Base-by-base conservation (phyloP, 345 rosid species). In the Geranium rotundifolium region DNA sequence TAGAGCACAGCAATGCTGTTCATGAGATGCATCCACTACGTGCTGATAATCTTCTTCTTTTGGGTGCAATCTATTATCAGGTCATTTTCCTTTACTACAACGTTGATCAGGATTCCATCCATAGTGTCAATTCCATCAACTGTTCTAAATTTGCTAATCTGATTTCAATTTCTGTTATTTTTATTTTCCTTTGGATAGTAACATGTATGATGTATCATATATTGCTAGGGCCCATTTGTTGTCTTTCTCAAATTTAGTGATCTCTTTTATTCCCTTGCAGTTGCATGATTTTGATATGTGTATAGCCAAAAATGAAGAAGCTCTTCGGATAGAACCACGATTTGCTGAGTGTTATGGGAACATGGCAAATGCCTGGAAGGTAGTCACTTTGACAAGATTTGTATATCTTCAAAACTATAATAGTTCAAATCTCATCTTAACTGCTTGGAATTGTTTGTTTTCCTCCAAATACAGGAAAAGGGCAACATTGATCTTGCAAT, bases 341-440 rank as follows among this genome's bases (percentile, higher is more conserved):
- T 95, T 90, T 73, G 97, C 99, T 16, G 99, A 95, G 82, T 95
- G 99, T 74, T 95, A 88, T 74, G 99, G 99, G 56, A 95, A 95
- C 76, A 88, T 88, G 96, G 99, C 99, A 65, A 95, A 95, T 70
- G 99, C 99, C 20, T 88, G 95, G 96, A 95, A 95, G 97, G 99
- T 84, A 78, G 37, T 31, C 37, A 65, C 57, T 55, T 9, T 27
- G 37, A 31, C 46, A 17, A 58, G 54, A 19, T 65, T 64, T 18
- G 37, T 10, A 37, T 19, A 3, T 57, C 1, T 57, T 57, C 29
- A 57, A 19, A 17, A 19, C 18, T 7, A 3, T 57, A 57, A 20
- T 1, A 0, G 0, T 57, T 19, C 13, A 41, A 7, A 23, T 62
- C 41, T 39, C 1, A 9, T 17, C 17, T 41, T 12, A 50, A 17